A percentile compares a stretch with the other conserved stretches of the same genome.
Evolutionary conservation across 352 stramenopile species (phyloP).

Genomic region (Phytopythium ostracodes): DNA sequence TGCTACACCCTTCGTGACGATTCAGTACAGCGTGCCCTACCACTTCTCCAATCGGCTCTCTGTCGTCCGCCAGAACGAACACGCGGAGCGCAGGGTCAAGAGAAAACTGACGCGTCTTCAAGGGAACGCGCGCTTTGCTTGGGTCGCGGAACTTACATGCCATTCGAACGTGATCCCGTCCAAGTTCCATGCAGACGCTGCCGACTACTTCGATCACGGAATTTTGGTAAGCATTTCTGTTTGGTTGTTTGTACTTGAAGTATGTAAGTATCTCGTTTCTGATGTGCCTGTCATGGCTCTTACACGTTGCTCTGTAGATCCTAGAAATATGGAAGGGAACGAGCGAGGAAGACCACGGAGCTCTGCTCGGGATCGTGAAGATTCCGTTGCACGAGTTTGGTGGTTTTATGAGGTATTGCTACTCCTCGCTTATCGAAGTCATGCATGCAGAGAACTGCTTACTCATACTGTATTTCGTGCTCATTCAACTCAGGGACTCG

Average conservation of each 20-base stretch:
- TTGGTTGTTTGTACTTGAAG: no score
- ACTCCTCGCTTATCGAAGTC: neutral
- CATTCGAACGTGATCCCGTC: constrained; percentile 29
- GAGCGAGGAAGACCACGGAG: constrained; percentile 7
- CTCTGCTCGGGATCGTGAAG: constrained; percentile 34
- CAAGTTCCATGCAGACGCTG: constrained; percentile 13
- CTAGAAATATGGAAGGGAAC: constrained; percentile 33
- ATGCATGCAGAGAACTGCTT: neutral
- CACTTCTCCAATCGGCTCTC: constrained; percentile 15
- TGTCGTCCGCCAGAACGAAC: neutral
- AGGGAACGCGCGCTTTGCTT: neutral
- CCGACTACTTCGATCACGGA: constrained; percentile 15
- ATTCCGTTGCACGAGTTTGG: constrained; percentile 20
- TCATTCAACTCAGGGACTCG: neutral
- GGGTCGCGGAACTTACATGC: constrained; percentile 14
- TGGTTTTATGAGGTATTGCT: constrained; percentile 22
- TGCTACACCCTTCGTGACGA: constrained; percentile 4
- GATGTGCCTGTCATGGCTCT: no score
- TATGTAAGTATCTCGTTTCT: no score
- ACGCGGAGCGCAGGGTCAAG: constrained; percentile 20
- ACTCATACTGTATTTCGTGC: neutral
- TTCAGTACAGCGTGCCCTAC: constrained; percentile 24
- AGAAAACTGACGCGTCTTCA: constrained; percentile 19
- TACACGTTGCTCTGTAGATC: constrained; percentile 20
- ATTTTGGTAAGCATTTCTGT: constrained; percentile 27